Evolutionary conservation across 441 rosid genomes (phyloP).

Genomic region (Erysimum cheiri): DNA sequence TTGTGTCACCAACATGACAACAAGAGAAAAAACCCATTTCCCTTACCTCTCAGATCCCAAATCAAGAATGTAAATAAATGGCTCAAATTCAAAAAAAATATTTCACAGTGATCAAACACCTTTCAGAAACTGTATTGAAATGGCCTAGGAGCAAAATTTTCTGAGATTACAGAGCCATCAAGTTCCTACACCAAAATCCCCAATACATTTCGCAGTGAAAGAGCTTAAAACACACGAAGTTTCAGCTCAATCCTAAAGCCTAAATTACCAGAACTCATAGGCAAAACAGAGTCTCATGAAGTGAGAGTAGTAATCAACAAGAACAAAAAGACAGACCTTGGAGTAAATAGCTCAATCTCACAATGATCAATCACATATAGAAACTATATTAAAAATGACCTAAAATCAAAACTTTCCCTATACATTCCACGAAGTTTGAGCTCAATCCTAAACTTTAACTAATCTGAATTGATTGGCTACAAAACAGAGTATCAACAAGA

Average conservation of each 20-base stretch:
- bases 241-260: conserved; percentile 12
- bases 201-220: not conserved
- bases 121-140: not conserved
- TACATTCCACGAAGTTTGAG: not conserved
- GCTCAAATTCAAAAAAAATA: conserved; percentile 5
- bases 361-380: not conserved
- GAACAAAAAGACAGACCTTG: conserved; percentile 50
- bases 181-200: not conserved
- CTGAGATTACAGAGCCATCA: not conserved
- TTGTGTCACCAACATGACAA: not conserved
- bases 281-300: conserved; percentile 12
- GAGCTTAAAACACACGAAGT: not conserved
- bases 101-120: not conserved
- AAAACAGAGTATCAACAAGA: not conserved
- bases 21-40: not conserved
- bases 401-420: not conserved
- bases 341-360: conserved; percentile 48
- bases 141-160: not conserved
- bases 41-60: not conserved
- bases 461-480: not conserved
- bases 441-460: not conserved
- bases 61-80: not conserved
- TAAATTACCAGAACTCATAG: conserved; percentile 1
- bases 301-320: not conserved
- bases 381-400: not conserved